phyloP scores from a whole-genome alignment of 108 stramenopile genomes.

The Stephanodiscus minutulus region DNA sequence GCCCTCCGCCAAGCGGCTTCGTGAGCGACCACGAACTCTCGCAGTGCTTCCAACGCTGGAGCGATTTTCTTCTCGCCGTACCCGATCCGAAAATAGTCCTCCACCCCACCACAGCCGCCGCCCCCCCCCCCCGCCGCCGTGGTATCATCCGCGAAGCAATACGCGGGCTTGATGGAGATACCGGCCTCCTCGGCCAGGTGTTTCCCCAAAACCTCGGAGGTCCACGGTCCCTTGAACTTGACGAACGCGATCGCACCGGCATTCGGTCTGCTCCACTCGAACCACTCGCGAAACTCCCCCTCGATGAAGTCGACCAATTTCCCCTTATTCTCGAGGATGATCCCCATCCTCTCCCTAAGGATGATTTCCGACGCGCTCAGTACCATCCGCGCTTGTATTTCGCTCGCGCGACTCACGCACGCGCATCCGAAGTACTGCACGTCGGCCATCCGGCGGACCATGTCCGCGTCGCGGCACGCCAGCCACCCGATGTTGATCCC shows the following conservation, averaged over 20 bases:
- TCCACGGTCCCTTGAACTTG: slow-evolving; percentile 67
- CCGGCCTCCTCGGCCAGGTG: slow-evolving; percentile 52
- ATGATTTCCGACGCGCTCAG: slow-evolving; percentile 56
- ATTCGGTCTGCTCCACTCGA: slow-evolving; percentile 61
- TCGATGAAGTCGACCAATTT: slow-evolving; percentile 58
- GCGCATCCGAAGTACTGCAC: slow-evolving; percentile 81
- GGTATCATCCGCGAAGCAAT: slow-evolving; percentile 58
- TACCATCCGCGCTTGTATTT: slow-evolving; percentile 77
- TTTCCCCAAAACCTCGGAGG: slow-evolving; percentile 57
- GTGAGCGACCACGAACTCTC: slow-evolving; percentile 50
- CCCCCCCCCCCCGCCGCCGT: neutral
- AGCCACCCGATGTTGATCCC: slow-evolving; percentile 81
- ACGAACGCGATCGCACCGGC: slow-evolving; percentile 81
- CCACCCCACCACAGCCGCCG: no score
- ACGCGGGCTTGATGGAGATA: slow-evolving; percentile 78
- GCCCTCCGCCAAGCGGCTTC: slow-evolving; percentile 47
- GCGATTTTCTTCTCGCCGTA: slow-evolving; percentile 71
- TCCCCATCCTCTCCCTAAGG: slow-evolving; percentile 44
- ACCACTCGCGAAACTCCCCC: slow-evolving; percentile 51
- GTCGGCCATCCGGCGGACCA: slow-evolving; percentile 56
- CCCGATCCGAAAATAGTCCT: slow-evolving; percentile 72
- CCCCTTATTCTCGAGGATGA: slow-evolving; percentile 64
- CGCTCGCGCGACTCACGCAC: slow-evolving; percentile 66
- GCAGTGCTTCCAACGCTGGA: slow-evolving; percentile 56
- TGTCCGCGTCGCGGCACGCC: slow-evolving; percentile 50